Evolutionary conservation across 2,329 filamentous ascomycete species (phyloP), one percentile per base, ranked within the genome.

Genomic region (Aspergillus carbonarius): DNA sequence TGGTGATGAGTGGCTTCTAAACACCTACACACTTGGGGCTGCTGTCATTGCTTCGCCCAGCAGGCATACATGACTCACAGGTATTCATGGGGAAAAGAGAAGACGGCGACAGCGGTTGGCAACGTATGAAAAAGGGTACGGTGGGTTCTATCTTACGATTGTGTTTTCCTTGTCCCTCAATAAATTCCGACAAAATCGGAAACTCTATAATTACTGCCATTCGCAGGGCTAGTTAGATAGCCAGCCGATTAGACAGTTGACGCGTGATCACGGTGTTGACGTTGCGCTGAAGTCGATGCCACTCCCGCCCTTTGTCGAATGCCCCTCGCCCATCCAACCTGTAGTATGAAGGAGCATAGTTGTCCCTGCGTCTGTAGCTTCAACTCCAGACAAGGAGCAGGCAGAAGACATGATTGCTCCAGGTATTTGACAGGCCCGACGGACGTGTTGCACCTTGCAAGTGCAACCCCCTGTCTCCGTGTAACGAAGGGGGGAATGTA

Each of bases 1-100:
- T 76, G 74, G 70, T 76, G 53, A 66, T 17, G 5, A 25, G 15
- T 15, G 3, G 30, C 25, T 2, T 30, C 44, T 10, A 27, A 32
- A 6, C 13, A 4, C 27, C 25, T 48, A 8, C 23, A 17, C 15
- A 32, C 10, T 20, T 23, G 17, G 6, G 12, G 17, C 39, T 18
- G 39, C 18, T 42, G 39, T 42, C 18, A 15, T 23, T 13, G 12
- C 5, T 13, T 42, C 3, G 4, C 3, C 20, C n/a, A 42, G 5
- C 9, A 23, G 20, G 9, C 6, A 3, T 7, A 23, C 18, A 10
- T 32, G 30, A 6, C 7, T 8, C 25, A 27, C 6, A 27, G 25
- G 5, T 8, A 27, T 27, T 39, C 15, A 5, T 39, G 15, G 37
- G 37, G 13, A 47, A n/a, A 30, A 17, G 20, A 47, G 18, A 15